Evolutionary conservation across 345 rosid genomes (phyloP), one percentile per base, ranked within the genome.

Genomic region (Populus davidiana): DNA sequence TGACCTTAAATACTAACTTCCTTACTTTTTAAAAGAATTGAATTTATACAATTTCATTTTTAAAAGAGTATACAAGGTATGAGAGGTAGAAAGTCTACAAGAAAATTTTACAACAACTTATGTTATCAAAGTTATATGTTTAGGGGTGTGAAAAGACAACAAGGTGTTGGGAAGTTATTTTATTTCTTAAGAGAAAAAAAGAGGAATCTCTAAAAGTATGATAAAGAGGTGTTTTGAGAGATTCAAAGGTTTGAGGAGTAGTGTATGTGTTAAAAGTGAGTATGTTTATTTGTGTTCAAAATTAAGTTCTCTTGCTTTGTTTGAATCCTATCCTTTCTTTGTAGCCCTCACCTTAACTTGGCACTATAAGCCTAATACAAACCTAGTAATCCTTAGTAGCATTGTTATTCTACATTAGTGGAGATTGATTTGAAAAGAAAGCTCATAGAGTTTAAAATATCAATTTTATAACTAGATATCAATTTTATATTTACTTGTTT

Each of bases 181-280:
- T 41, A 41, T 2, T 41, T 41, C 10, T 0, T 8, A 39, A 39
- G 8, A 8, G 2, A 10, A 39, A 8, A 39, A 39, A 1, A 39
- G 8, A 39, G 2, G 0, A 33, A 33, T 33, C 0, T 33, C 5
- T 33, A 0, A 33, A 4, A 33, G 0, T 2, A 43, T 43, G 4
- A 8, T 43, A 13, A 9, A 3, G 13, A 11, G 11, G 13, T 13
- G 3, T 2, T 43, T 16, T 16, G 0, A 20, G 25, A 54, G 10
- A 52, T 52, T 52, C 0, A 2, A 52, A 52, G 0, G 10, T 17
- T 20, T 2, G 23, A 52, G 1, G 16, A 20, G n/a, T 6, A 1
- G 1, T 20, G 8, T 20, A 52, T 52, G 4, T 52, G 4, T 20
- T 52, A 20, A 1, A 54, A 54, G 1, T 54, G 11, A 54, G 4